phyloP scores from a whole-genome alignment of 805 yeast genomes.

The Pichia kluyveri region DNA sequence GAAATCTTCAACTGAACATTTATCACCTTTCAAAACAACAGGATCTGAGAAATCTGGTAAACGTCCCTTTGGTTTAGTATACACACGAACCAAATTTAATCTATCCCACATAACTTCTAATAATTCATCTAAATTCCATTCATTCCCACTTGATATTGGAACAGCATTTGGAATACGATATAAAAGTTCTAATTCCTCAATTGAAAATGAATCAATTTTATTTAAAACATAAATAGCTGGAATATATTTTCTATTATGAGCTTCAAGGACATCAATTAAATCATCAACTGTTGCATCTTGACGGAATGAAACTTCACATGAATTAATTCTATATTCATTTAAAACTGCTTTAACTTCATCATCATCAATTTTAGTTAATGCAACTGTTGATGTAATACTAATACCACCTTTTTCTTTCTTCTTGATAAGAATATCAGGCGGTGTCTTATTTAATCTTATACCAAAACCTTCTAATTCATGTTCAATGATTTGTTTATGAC shows the following conservation, averaged over 20 bases:
- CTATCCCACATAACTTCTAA: constrained; percentile 94
- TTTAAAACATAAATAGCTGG: constrained; percentile 93
- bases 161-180: constrained; percentile 95
- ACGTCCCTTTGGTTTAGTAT: constrained; percentile 93
- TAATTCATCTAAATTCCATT: constrained; percentile 95
- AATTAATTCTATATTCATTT: constrained; percentile 89
- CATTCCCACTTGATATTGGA: constrained; percentile 91
- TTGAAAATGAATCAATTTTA: constrained; percentile 90
- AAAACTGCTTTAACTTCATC: constrained; percentile 95
- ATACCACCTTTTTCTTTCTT: constrained; percentile 96
- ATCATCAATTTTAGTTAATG: constrained; percentile 80
- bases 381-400: constrained; percentile 87
- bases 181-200: constrained; percentile 84
- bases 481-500: constrained; percentile 89
- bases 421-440: constrained; percentile 87
- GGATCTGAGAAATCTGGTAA: constrained; percentile 94
- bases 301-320: constrained; percentile 93
- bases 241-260: constrained; percentile 81
- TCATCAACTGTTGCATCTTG: constrained; percentile 98
- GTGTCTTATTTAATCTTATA: constrained; percentile 80
- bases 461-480: constrained; percentile 97
- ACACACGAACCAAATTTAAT: constrained; percentile 85
- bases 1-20: constrained; percentile 86
- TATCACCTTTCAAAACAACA: constrained; percentile 76
- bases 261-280: constrained; percentile 88